Percentiles rank a stretch among this genome's conserved stretches.
These are phyloP conservation scores for Paraphoma sp. DNA, from an alignment of 2,329 filamentous ascomycete genomes.

Conservation along the genomic window DNA sequence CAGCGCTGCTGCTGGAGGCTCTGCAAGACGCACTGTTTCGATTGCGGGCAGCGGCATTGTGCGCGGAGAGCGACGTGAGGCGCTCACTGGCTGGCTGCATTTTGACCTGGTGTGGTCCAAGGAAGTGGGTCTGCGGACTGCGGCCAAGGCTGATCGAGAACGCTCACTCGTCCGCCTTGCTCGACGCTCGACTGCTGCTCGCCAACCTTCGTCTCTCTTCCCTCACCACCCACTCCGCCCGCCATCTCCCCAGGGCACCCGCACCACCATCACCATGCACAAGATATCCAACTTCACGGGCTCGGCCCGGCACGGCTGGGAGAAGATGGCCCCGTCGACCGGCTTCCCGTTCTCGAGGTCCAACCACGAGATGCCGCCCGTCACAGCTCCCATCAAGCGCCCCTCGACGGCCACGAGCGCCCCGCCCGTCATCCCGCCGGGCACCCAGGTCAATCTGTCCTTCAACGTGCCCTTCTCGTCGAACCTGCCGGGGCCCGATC, in stretches of 20 bases:
- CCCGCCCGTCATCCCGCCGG: slow-evolving; percentile 72
- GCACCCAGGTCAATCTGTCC: slow-evolving; percentile 85
- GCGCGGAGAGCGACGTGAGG: not conserved
- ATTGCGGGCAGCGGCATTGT: not conserved
- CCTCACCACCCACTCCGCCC: slow-evolving; percentile 27
- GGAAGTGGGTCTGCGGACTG: not conserved
- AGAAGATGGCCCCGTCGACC: slow-evolving; percentile 68
- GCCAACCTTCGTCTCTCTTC: slow-evolving; percentile 26
- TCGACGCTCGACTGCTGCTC: slow-evolving; percentile 3
- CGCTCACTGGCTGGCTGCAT: slow-evolving; percentile 3
- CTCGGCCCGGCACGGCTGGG: slow-evolving; percentile 71
- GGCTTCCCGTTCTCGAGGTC: slow-evolving; percentile 69
- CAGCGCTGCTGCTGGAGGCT: not conserved
- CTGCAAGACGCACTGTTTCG: slow-evolving; percentile 4
- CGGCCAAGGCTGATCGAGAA: not conserved
- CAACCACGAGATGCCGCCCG: slow-evolving; percentile 60
- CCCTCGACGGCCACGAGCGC: slow-evolving; percentile 53
- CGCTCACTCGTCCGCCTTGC: not conserved
- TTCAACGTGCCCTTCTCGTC: slow-evolving; percentile 98
- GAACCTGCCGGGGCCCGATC: slow-evolving; percentile 88
- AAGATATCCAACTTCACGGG: slow-evolving; percentile 73
- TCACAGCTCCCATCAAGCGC: slow-evolving; percentile 63
- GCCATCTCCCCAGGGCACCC: slow-evolving; percentile 36
- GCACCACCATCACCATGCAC: slow-evolving; percentile 59
- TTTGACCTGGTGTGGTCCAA: slow-evolving; percentile 6